These are phyloP conservation scores for Pezicula radicicola DNA, from an alignment of 2,329 filamentous ascomycete species.

Conservation along the genomic window DNA sequence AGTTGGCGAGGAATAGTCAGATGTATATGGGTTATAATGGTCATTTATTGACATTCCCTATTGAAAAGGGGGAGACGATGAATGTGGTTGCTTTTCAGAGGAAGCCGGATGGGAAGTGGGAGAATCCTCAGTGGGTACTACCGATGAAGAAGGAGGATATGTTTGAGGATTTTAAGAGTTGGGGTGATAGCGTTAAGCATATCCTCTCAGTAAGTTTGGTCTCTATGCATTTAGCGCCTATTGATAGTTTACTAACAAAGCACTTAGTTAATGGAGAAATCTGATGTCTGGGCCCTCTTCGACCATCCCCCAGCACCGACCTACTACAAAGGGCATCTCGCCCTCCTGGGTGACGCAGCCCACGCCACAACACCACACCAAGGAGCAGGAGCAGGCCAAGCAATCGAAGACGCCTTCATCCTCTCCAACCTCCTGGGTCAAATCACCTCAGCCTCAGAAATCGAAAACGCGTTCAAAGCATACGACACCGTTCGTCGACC, in stretches of 20 bases:
- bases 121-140: conserved; percentile 35
- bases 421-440: conserved; percentile 44
- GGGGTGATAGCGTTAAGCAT: conserved; percentile 32
- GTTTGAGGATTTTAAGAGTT: conserved; percentile 33
- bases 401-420: conserved; percentile 49
- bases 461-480: conserved; percentile 44
- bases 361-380: conserved; percentile 60
- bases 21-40: conserved; percentile 47
- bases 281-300: conserved; percentile 45
- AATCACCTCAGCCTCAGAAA: conserved; percentile 28
- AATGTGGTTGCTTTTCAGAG: conserved; percentile 42
- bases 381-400: conserved; percentile 55
- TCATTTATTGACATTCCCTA: conserved; percentile 60
- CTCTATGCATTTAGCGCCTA: neutral
- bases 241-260: conserved; percentile 9
- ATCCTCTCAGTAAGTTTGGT: conserved; percentile 26
- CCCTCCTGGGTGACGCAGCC: conserved; percentile 58
- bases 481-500: conserved; percentile 47
- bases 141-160: conserved; percentile 34
- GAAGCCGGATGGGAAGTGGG: conserved; percentile 31
- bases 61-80: conserved; percentile 52
- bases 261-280: conserved; percentile 39
- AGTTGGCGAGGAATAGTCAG: conserved; percentile 45
- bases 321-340: conserved; percentile 40
- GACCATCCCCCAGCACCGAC: conserved; percentile 38